phyloP scores from a whole-genome alignment of 257 asterid species.

The Primulina huaijiensis region DNA sequence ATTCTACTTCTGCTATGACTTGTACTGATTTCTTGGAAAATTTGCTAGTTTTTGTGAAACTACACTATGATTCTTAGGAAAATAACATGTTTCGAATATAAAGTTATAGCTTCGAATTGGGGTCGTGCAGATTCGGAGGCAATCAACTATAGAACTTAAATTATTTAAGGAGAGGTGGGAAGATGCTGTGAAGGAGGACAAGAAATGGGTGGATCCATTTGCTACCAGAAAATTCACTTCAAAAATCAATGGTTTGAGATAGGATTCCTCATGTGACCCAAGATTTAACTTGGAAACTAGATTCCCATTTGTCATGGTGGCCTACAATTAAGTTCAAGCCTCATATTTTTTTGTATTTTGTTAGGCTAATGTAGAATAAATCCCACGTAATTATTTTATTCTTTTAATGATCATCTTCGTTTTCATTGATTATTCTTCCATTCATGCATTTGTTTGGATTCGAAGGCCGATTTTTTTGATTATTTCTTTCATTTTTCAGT shows the following conservation, averaged over 20 bases:
- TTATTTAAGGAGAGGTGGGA: slow-evolving; percentile 79
- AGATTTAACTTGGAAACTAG: neutral
- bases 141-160: slow-evolving; percentile 64
- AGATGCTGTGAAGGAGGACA: slow-evolving; percentile 64
- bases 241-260: slow-evolving; percentile 22
- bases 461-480: neutral
- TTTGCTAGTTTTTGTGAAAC: neutral
- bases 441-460: neutral
- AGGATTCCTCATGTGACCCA: slow-evolving; percentile 17
- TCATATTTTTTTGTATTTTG: neutral
- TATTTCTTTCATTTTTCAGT: neutral
- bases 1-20: neutral
- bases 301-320: neutral
- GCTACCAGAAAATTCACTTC: neutral
- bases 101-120: slow-evolving; percentile 5
- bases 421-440: no score
- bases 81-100: neutral
- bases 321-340: neutral
- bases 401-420: neutral
- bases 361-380: neutral
- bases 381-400: neutral
- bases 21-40: neutral
- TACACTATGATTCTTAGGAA: neutral
- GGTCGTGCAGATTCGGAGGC: slow-evolving; percentile 59
- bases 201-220: slow-evolving; percentile 75